Evolutionary conservation across 2,329 filamentous ascomycete genomes (phyloP).

Genomic region (Arthroderma uncinatum): DNA sequence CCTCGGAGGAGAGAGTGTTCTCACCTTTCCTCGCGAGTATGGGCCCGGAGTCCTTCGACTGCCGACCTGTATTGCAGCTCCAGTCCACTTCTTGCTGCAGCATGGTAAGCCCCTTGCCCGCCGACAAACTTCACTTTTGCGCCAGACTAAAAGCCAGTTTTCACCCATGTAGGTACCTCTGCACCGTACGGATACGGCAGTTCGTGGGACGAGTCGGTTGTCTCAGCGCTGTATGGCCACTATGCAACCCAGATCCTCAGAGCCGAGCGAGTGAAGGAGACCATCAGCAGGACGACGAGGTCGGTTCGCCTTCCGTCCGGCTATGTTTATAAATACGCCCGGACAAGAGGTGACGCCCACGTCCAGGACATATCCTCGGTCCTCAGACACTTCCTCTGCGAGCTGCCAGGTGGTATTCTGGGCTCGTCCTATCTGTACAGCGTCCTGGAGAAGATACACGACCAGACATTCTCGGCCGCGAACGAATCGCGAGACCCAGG

Average conservation of each 20-base stretch:
- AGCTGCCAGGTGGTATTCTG: slow-evolving; percentile 31
- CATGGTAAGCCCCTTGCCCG: slow-evolving; percentile 23
- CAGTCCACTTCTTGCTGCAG: slow-evolving; percentile 27
- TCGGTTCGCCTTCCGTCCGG: slow-evolving; percentile 23
- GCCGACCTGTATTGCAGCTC: slow-evolving; percentile 35
- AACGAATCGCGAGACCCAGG: slow-evolving; percentile 14
- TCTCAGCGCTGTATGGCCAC: slow-evolving; percentile 29
- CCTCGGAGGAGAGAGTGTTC: slow-evolving; percentile 33
- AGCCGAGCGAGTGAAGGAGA: slow-evolving; percentile 25
- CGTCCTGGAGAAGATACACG: slow-evolving; percentile 23
- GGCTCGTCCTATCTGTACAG: slow-evolving; percentile 28
- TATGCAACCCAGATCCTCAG: slow-evolving; percentile 31
- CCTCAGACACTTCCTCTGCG: slow-evolving; percentile 27
- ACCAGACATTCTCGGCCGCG: slow-evolving; percentile 15
- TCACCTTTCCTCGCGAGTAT: slow-evolving; percentile 29
- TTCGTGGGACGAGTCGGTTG: slow-evolving; percentile 26
- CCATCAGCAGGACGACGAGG: slow-evolving; percentile 27
- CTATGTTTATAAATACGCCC: slow-evolving; percentile 4
- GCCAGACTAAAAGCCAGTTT: not conserved
- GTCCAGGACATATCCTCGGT: slow-evolving; percentile 27
- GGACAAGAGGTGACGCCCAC: slow-evolving; percentile 15
- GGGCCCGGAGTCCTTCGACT: slow-evolving; percentile 30
- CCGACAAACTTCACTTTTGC: not conserved
- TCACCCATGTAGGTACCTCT: slow-evolving; percentile 18
- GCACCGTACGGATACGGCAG: slow-evolving; percentile 27